Base-by-base conservation (phyloP, 306 rosid species). In the Casuarina equisetifolia region DNA sequence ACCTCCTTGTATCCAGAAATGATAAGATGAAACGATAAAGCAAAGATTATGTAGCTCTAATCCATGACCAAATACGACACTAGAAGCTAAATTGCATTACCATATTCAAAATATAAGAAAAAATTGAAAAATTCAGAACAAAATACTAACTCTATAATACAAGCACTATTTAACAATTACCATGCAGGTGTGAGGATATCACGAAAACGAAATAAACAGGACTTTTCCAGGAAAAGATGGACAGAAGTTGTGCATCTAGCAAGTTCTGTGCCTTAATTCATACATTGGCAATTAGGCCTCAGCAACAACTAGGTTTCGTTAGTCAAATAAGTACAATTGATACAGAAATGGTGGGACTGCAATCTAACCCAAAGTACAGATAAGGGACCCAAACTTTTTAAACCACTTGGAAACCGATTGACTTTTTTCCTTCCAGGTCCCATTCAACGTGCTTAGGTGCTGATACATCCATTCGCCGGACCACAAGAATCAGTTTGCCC, bases 401-500 rank as follows among this genome's bases (percentile, higher is more conserved):
- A 25, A 25, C 32, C 32, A 25, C 32, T 25, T 25, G 32, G 32
- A 25, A 25, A 25, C 50, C 5, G 48, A 45, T 45, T 55, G 44
- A 9, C n/a, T 25, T 20, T 55, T 46, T 44, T 48, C 39, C 25
- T 46, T 69, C 46, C 39, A 54, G 46, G 55, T 69, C 55, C 57
- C 50, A 16, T 67, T 8, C 52, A 11, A 43, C 19, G 74, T 17
- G 10, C 32, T 16, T 46, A n/a, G 9, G 43, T 19, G n/a, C 54
- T 25, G 54, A n/a, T 45, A 5, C 53, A 68, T 68, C 44, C 42
- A 68, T 44, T 38, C 74, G 49, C 50, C 36, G 70, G 72, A 79
- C 35, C 16, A 39, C 79, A 58, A 20, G 9, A 64, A 42, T 66
- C 67, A 78, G 50, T 42, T 13, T 9, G 54, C 72, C 72, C 78